phyloP scores from a whole-genome alignment of 2,329 filamentous ascomycete species.

The Penicillium expansum region DNA sequence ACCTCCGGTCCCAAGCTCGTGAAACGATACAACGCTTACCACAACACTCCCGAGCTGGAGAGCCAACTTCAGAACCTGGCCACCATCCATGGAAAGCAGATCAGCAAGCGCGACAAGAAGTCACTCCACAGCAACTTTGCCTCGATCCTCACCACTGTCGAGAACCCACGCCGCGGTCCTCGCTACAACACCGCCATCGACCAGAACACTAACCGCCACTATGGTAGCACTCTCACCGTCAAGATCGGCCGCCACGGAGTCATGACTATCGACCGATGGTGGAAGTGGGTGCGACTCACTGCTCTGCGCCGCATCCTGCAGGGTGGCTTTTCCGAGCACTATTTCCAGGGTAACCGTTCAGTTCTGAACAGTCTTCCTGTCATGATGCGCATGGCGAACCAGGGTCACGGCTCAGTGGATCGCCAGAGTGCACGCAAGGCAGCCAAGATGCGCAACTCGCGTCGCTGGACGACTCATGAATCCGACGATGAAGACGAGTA shows the following conservation, averaged over 20 bases:
- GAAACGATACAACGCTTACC: conserved; percentile 67
- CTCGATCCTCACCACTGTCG: conserved; percentile 64
- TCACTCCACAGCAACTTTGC: conserved; percentile 64
- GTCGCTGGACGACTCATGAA: conserved; percentile 29
- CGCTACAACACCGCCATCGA: conserved; percentile 64
- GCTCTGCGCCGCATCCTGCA: conserved; percentile 60
- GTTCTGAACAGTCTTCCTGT: conserved; percentile 59
- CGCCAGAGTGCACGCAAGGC: conserved; percentile 28
- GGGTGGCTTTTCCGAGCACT: conserved; percentile 62
- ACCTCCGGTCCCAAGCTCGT: conserved; percentile 47
- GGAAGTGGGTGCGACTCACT: conserved; percentile 66
- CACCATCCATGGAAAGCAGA: conserved; percentile 57
- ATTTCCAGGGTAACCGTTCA: conserved; percentile 58
- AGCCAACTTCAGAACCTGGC: conserved; percentile 60
- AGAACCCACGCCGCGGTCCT: conserved; percentile 65
- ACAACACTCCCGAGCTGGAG: conserved; percentile 60
- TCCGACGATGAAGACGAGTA: conserved; percentile 30
- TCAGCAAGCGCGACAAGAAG: conserved; percentile 66
- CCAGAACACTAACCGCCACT: conserved; percentile 57
- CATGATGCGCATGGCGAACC: conserved; percentile 33
- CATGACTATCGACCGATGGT: conserved; percentile 69
- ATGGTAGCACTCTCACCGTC: conserved; percentile 62
- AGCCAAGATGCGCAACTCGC: conserved; percentile 28
- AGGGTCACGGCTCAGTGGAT: conserved; percentile 18
- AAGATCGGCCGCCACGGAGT: conserved; percentile 56